These are phyloP conservation scores for Chalciporus sphaerocephalus DNA, from an alignment of 768 basidiomycete genomes.

Conservation along the genomic window DNA sequence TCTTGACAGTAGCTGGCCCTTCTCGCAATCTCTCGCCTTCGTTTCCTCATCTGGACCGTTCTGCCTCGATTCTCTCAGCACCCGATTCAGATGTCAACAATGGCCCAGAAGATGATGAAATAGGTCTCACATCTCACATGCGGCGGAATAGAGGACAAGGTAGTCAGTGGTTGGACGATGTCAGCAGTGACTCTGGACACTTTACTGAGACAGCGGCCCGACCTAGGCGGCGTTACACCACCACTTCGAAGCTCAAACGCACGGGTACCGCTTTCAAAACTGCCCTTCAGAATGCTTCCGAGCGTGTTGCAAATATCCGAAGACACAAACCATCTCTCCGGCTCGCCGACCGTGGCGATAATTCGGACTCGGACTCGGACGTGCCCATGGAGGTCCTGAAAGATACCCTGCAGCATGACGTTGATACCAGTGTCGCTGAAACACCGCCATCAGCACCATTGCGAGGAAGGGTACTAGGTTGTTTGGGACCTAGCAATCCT, in stretches of 20 bases:
- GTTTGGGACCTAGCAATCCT: conserved; percentile 65
- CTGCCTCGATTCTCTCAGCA: conserved; percentile 44
- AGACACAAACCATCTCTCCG: conserved; percentile 57
- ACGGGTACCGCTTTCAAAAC: conserved; percentile 56
- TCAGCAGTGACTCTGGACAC: conserved; percentile 45
- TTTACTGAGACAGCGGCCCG: conserved; percentile 38
- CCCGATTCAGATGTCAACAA: conserved; percentile 35
- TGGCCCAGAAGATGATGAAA: conserved; percentile 54
- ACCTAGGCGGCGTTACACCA: conserved; percentile 38
- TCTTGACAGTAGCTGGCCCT: conserved; percentile 41
- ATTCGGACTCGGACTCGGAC: conserved; percentile 21
- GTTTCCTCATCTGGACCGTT: conserved; percentile 47
- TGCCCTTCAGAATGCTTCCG: conserved; percentile 59
- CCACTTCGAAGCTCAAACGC: conserved; percentile 57
- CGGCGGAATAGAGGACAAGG: conserved; percentile 27
- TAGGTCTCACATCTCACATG: conserved; percentile 50
- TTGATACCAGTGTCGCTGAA: conserved; percentile 26
- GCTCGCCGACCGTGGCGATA: conserved; percentile 46
- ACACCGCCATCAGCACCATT: conserved; percentile 46
- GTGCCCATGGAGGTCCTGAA: conserved; percentile 34
- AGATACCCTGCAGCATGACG: conserved; percentile 32
- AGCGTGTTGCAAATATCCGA: conserved; percentile 79
- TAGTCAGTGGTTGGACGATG: conserved; percentile 24
- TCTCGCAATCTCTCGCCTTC: conserved; percentile 29
- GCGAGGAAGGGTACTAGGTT: conserved; percentile 74